A percentile compares a stretch with the other conserved stretches of the same genome.
Evolutionary conservation across 1,284 basidiomycete genomes (phyloP).

Genomic region (Calocybe gambosa): DNA sequence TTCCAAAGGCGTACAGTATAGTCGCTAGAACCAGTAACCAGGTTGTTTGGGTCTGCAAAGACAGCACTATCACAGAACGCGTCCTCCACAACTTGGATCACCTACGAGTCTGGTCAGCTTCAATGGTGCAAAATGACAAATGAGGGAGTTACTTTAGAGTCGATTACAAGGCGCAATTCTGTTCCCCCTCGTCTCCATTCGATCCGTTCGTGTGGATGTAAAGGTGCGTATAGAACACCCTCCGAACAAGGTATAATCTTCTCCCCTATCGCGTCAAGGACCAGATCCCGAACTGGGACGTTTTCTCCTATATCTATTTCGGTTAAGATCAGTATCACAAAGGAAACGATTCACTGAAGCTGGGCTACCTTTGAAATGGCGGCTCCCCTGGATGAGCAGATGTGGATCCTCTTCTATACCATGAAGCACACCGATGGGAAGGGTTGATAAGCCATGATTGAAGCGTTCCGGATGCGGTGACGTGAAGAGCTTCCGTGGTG

Average conservation of each 20-base stretch:
- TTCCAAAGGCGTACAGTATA: constrained; percentile 79
- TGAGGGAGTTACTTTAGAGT: constrained; percentile 44
- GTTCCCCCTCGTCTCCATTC: constrained; percentile 52
- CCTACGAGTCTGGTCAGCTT: constrained; percentile 30
- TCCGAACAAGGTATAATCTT: constrained; percentile 59
- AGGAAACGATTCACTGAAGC: neutral
- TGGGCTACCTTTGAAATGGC: constrained; percentile 53
- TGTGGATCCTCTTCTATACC: constrained; percentile 79
- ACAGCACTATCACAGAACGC: constrained; percentile 68
- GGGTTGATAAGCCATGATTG: constrained; percentile 59
- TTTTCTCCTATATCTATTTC: constrained; percentile 43
- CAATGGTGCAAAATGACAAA: constrained; percentile 4
- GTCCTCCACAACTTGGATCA: constrained; percentile 72
- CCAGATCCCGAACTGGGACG: constrained; percentile 45
- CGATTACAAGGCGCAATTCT: constrained; percentile 56
- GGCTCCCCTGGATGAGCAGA: constrained; percentile 51
- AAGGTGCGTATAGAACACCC: constrained; percentile 55
- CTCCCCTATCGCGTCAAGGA: constrained; percentile 52
- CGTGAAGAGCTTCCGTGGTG: constrained; percentile 86
- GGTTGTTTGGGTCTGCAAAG: constrained; percentile 66
- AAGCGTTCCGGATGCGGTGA: constrained; percentile 73
- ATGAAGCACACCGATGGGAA: constrained; percentile 66
- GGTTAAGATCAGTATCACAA: constrained; percentile 4
- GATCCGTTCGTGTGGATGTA: constrained; percentile 60
- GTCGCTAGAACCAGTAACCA: constrained; percentile 75